Base-by-base conservation (phyloP, 306 rosid species). In the Datisca glomerata region DNA sequence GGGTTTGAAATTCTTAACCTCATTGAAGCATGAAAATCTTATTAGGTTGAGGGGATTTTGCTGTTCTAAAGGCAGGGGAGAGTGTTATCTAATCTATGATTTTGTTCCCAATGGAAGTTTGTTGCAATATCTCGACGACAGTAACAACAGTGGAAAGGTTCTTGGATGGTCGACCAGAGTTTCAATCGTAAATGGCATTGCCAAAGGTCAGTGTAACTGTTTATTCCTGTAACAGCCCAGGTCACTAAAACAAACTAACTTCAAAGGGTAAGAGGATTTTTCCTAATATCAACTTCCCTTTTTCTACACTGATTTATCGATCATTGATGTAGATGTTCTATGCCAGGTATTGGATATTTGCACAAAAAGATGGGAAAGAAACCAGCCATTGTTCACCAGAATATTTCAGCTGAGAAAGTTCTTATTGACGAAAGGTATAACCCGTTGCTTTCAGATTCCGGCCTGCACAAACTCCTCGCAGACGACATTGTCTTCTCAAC, bases 41-140 rank as follows among this genome's bases (percentile, higher is more conserved):
- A 83, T 77, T 45, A 60, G 79, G 24, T 59, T 87, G 42, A 71
- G 97, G 77, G 97, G 97, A 49, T 87, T 87, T 53, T 87, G 95
- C 56, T 72, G 94, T 55, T 83, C 86, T 0, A 83, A 71, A 53
- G 79, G 87, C 42, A 61, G 83, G 19, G 93, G 94, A 3, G 79
- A 80, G 49, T 87, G 97, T 49, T 83, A 76, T 46, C 80, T 87
- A 42, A 45, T 87, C 32, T 83, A 83, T 22, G 86, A 87, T 16
- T 83, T 70, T 41, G 62, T 64, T 18, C 60, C 61, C 0, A 87
- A 76, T 45, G 89, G 91, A 51, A 71, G 65, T 61, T 55, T 85
- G 57, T 58, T 59, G n/a, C 70, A 50, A 67, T 74, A 57, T 57
- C 84, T 85, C 36, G 87, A 85, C 47, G 63, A 60, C 22, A 44